Evolutionary conservation across 208 protist genomes (phyloP).

Genomic region (Leishmania braziliensis): DNA sequence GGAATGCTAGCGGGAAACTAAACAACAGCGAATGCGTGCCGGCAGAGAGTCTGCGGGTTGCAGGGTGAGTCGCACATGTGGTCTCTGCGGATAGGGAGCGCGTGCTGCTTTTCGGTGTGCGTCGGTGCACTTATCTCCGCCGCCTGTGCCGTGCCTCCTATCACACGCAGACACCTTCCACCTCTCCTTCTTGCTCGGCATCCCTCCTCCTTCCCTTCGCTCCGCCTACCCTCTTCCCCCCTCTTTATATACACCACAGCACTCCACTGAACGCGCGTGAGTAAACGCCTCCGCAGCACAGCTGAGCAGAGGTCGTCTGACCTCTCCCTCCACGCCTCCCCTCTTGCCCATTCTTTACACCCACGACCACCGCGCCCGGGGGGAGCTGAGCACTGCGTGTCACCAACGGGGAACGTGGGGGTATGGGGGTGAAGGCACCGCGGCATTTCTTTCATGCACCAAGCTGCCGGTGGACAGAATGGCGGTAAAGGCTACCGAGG

Average conservation of each 20-base stretch:
- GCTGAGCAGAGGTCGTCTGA: background rate
- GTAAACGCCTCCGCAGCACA: background rate
- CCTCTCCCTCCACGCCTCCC: background rate
- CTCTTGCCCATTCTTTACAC: background rate
- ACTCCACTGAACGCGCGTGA: background rate
- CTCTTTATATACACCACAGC: background rate
- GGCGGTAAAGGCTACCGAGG: background rate
- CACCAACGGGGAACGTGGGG: background rate
- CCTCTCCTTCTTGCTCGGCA: background rate
- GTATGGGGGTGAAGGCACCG: background rate
- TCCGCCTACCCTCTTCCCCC: background rate
- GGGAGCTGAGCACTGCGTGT: background rate
- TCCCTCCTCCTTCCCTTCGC: no score
- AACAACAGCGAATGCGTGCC: background rate
- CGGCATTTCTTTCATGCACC: background rate
- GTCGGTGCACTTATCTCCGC: no score
- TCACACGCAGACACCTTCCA: background rate
- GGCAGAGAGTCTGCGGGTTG: no score
- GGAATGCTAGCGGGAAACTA: background rate
- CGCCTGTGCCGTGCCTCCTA: background rate
- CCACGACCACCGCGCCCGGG: background rate
- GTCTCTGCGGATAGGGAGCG: no score
- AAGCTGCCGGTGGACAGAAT: background rate
- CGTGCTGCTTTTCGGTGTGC: no score
- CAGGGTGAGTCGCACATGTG: no score